phyloP scores from a whole-genome alignment of 768 basidiomycete genomes.

The Psilocybe azurescens region DNA sequence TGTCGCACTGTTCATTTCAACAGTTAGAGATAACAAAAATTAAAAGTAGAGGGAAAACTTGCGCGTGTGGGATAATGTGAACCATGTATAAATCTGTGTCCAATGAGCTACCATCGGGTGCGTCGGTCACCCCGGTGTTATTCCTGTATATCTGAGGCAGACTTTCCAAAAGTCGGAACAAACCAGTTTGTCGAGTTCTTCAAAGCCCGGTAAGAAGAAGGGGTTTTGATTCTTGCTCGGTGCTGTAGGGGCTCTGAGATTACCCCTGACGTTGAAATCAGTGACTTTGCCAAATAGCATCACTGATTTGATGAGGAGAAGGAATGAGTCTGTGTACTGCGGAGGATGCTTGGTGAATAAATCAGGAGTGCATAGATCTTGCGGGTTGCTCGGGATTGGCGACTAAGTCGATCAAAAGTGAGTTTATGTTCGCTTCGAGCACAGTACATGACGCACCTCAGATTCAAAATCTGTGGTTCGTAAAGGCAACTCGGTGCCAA shows the following conservation, averaged over 20 bases:
- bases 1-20: slow-evolving; percentile 60
- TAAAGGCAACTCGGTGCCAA: slow-evolving; percentile 84
- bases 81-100: slow-evolving; percentile 90
- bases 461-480: slow-evolving; percentile 77
- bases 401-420: slow-evolving; percentile 41
- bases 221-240: slow-evolving; percentile 79
- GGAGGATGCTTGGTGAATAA: slow-evolving; percentile 75
- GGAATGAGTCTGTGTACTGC: slow-evolving; percentile 81
- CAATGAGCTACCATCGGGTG: slow-evolving; percentile 59
- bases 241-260: slow-evolving; percentile 66
- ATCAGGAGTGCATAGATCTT: slow-evolving; percentile 66
- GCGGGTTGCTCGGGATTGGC: slow-evolving; percentile 73
- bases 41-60: slow-evolving; percentile 34
- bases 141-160: slow-evolving; percentile 72
- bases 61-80: slow-evolving; percentile 88
- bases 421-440: not conserved
- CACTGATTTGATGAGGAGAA: slow-evolving; percentile 80
- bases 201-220: slow-evolving; percentile 68
- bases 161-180: slow-evolving; percentile 69
- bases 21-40: slow-evolving; percentile 13
- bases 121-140: slow-evolving; percentile 65
- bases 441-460: slow-evolving; percentile 50
- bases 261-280: slow-evolving; percentile 81
- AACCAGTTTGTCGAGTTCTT: slow-evolving; percentile 72
- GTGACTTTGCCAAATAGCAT: slow-evolving; percentile 89